Evolutionary conservation across 306 rosid species (phyloP), one percentile per base, ranked within the genome.

Genomic region (Vigna unguiculata): DNA sequence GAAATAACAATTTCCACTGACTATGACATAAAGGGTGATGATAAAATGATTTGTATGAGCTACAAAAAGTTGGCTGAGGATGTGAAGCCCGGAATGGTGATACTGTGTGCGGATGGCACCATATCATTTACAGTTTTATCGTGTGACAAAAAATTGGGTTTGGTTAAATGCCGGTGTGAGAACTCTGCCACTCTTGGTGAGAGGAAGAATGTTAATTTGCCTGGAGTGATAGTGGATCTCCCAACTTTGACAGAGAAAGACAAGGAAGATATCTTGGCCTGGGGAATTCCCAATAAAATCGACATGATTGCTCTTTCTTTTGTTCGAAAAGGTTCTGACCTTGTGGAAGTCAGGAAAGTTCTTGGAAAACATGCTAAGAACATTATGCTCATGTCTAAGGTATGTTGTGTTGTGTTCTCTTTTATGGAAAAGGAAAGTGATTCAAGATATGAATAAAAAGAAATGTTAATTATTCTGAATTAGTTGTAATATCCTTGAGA

Each of bases 231-330:
- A 4, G 97, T 95, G 76, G 98, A 90, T 85, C 98, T 95, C 80
- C 98, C 98, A 10, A 95, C 98, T 49, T 80, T 95, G 68, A 95
- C 98, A 1, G 98, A 90, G 19, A 94, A 94, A 57, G 98, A 94
- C 86, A 89, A 88, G 81, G 98, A 91, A 79, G 98, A 94, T 78
- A 91, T 94, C 71, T 69, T 94, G 81, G 7, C 11, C 47, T 94
- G 98, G 98, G 97, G 98, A 43, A 67, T 94, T 80, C 98, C 98
- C 40, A 94, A 91, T 69, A 84, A 86, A 61, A 94, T 94, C 70
- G 98, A 94, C 64, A 94, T 94, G 97, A 91, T 94, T 84, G 98
- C 98, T 14, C 93, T 94, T 28, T 94, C 98, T 75, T 94, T 91
- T 60, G 98, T 94, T 34, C 91, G 98, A 8, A 94, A 94, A 80